Evolutionary conservation across 805 yeast genomes (phyloP).

Genomic region (Metschnikowia dekortorum): DNA sequence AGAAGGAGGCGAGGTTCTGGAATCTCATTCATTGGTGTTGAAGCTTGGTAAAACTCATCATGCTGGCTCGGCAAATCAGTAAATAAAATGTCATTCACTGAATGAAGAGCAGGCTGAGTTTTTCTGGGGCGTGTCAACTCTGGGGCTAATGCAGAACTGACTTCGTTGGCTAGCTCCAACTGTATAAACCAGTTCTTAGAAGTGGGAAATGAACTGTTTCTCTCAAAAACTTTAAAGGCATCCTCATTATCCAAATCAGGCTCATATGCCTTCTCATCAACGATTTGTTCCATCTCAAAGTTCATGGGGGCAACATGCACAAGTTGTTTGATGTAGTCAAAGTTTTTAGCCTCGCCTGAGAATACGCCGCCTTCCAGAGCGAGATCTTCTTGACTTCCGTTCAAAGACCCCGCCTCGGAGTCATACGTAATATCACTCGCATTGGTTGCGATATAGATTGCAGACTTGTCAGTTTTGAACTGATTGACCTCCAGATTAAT

Average conservation of each 20-base stretch:
- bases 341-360: slow-evolving; percentile 17
- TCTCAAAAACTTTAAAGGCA: slow-evolving; percentile 32
- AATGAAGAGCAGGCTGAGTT: slow-evolving; percentile 23
- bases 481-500: slow-evolving; percentile 23
- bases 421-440: slow-evolving; percentile 32
- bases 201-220: slow-evolving; percentile 43
- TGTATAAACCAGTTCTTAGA: slow-evolving; percentile 65
- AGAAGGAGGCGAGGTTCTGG: slow-evolving; percentile 6
- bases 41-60: slow-evolving; percentile 15
- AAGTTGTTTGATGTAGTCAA: slow-evolving; percentile 33
- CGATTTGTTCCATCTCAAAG: slow-evolving; percentile 32
- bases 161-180: slow-evolving; percentile 47
- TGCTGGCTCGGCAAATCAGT: slow-evolving; percentile 36
- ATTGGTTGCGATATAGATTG: slow-evolving; percentile 21
- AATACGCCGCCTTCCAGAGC: slow-evolving; percentile 13
- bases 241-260: slow-evolving; percentile 49
- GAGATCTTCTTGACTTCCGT: slow-evolving; percentile 10
- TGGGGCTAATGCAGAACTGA: slow-evolving; percentile 40
- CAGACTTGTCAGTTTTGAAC: slow-evolving; percentile 20
- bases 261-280: slow-evolving; percentile 65
- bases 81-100: slow-evolving; percentile 47
- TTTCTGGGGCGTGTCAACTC: slow-evolving; percentile 3
- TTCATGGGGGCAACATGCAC: slow-evolving; percentile 30
- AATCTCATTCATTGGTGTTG: slow-evolving; percentile 21
- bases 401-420: slow-evolving; percentile 18